Evolutionary conservation across 371 early-diverging fungal genomes (phyloP), one percentile per base, ranked within the genome.

Genomic region (Vairimorpha ceranae): DNA sequence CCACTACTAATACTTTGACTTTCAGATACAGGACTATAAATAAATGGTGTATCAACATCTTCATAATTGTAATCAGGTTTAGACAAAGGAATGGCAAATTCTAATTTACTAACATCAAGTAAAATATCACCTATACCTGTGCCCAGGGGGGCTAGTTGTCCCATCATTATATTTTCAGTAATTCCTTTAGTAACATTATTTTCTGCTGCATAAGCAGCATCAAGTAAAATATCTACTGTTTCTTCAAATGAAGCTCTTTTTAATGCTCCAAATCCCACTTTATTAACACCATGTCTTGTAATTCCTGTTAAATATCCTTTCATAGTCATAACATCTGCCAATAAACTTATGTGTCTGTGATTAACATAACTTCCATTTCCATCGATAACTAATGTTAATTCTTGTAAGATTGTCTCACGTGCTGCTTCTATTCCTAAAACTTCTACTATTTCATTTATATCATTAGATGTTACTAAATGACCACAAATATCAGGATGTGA

Each of bases 181-280:
- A 99, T 93, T 74, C 96, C 95, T 71, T 87, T 87, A 82, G 93
- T 93, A 75, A 89, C 89, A 84, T 94, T 95, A 59, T 89, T 58
- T 78, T 96, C 94, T 71, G 94, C 95, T 41, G 86, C 87, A 33
- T 90, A 89, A 1, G 95, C 96, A 7, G 97, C 95, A 60, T 97
- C 95, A 85, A 96, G 86, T 70, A 99, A 86, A 84, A 97, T 91
- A 84, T 99, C 97, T 0, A 95, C 97, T 0, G 99, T 97, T 85
- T 99, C 97, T 84, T 99, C 97, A 76, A 99, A 99, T 4, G 97
- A 93, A 80, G 92, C 92, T 52, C 97, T 87, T 88, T 93, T 94
- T 64, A 97, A 85, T 14, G 93, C 95, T 66, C 95, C 92, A 1
- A 93, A 89, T 75, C 93, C 93, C 21, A 51, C 52, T 68, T 95